Evolutionary conservation across 2,329 filamentous ascomycete genomes (phyloP).

Genomic region (Arachnopeziza araneosa): DNA sequence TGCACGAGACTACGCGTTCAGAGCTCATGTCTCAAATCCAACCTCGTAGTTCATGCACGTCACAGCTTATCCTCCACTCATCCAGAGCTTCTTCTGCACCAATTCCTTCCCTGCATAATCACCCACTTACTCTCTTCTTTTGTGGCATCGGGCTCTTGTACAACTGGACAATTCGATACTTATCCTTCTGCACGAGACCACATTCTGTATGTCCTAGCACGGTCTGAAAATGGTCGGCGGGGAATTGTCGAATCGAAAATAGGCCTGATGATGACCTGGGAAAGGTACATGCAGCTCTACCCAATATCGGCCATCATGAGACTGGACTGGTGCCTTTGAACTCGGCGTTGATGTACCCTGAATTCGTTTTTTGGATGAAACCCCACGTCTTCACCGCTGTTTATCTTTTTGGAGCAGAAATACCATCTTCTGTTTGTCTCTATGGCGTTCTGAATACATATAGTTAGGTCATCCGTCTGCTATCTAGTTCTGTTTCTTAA

Average conservation of each 20-base stretch:
- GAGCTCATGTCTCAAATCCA: not conserved
- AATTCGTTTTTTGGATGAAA: not conserved
- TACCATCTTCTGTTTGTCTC: not conserved
- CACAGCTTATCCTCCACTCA: not conserved
- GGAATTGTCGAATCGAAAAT: not conserved
- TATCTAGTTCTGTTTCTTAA: slow-evolving; percentile 1
- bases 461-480: not conserved
- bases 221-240: not conserved
- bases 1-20: not conserved
- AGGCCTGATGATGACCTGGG: not conserved
- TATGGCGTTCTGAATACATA: not conserved
- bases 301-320: not conserved
- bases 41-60: slow-evolving; percentile 11
- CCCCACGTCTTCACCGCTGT: slow-evolving; percentile 6
- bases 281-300: not conserved
- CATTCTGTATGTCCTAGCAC: not conserved
- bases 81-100: not conserved
- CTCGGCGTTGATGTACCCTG: not conserved
- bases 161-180: not conserved
- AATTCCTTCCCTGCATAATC: not conserved
- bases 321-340: not conserved
- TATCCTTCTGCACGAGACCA: not conserved
- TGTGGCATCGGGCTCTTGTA: not conserved
- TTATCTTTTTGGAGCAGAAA: slow-evolving; percentile 1
- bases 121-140: not conserved